Percentiles rank a stretch among this genome's conserved stretches.
Conservation (phyloP, 768 basidiomycete genomes). For the Leccinum broughii region DNA sequence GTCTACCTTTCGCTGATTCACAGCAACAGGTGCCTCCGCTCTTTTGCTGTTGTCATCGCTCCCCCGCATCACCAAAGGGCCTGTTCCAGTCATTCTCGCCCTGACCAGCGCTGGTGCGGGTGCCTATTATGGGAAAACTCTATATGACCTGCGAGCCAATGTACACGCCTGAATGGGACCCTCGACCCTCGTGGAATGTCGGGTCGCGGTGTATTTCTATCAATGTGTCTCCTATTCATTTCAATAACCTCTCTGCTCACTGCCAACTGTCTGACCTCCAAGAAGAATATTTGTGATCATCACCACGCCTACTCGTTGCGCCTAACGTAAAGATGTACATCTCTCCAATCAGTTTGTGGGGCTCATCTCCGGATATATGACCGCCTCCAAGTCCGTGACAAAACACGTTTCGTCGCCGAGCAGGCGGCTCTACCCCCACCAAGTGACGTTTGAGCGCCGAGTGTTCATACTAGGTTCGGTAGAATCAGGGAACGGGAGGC, state of each 20-base stretch:
- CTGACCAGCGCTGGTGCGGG: constrained; percentile 60
- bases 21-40: constrained; percentile 65
- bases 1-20: neutral
- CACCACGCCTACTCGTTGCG: neutral
- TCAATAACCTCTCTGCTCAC: neutral
- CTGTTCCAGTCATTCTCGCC: constrained; percentile 65
- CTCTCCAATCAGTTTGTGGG: constrained; percentile 6
- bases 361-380: constrained; percentile 1
- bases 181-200: neutral
- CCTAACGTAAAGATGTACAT: constrained; percentile 18
- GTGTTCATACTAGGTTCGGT: neutral
- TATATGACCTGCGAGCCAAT: constrained; percentile 39
- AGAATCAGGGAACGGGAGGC: constrained; percentile 23
- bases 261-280: neutral
- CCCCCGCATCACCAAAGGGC: constrained; percentile 72
- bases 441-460: neutral
- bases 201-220: constrained; percentile 14
- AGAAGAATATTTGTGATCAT: constrained; percentile 4
- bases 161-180: constrained; percentile 12
- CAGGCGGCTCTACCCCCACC: neutral
- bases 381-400: constrained; percentile 5
- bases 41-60: constrained; percentile 72
- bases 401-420: constrained; percentile 2
- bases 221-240: constrained; percentile 2
- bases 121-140: constrained; percentile 65